Evolutionary conservation across 2,329 filamentous ascomycete genomes (phyloP).

Genomic region (Microthyrium microscopicum): DNA sequence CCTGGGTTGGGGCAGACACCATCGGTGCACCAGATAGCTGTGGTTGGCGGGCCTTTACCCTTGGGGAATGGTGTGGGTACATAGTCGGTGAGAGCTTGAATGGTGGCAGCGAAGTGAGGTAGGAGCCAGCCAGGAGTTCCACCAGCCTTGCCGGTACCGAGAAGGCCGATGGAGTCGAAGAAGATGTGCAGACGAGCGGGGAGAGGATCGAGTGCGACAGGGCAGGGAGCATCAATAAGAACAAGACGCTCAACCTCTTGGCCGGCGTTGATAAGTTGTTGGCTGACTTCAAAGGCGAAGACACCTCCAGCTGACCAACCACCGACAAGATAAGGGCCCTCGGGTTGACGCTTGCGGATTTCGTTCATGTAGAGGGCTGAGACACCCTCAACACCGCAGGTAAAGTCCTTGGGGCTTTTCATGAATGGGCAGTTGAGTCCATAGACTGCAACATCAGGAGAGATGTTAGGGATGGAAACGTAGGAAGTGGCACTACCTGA

Average conservation of each 20-base stretch:
- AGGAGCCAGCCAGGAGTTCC: conserved; percentile 58
- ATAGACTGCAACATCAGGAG: conserved; percentile 32
- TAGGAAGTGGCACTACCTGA: conserved; percentile 51
- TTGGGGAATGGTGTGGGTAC: conserved; percentile 45
- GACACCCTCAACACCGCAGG: conserved; percentile 48
- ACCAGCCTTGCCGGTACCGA: conserved; percentile 41
- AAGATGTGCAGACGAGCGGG: conserved; percentile 47
- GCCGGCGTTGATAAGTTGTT: conserved; percentile 29
- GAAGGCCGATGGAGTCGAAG: conserved; percentile 55
- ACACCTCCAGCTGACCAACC: conserved; percentile 41
- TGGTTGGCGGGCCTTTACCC: conserved; percentile 42
- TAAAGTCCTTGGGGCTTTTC: conserved; percentile 49
- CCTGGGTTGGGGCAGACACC: conserved; percentile 52
- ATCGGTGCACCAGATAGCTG: conserved; percentile 55
- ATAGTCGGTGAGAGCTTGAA: conserved; percentile 53
- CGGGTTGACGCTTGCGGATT: conserved; percentile 53
- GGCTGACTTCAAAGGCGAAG: conserved; percentile 34
- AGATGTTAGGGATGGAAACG: conserved; percentile 39
- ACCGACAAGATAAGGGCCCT: conserved; percentile 39
- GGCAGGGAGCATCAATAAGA: conserved; percentile 37
- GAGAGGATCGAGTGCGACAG: conserved; percentile 33
- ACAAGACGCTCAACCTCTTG: conserved; percentile 34
- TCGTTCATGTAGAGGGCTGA: conserved; percentile 49
- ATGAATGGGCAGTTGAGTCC: conserved; percentile 55
- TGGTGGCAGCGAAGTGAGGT: conserved; percentile 54